A percentile compares a stretch with the other conserved stretches of the same genome.
Evolutionary conservation across 768 basidiomycete genomes (phyloP).

Genomic region (Dentipellis sp.): DNA sequence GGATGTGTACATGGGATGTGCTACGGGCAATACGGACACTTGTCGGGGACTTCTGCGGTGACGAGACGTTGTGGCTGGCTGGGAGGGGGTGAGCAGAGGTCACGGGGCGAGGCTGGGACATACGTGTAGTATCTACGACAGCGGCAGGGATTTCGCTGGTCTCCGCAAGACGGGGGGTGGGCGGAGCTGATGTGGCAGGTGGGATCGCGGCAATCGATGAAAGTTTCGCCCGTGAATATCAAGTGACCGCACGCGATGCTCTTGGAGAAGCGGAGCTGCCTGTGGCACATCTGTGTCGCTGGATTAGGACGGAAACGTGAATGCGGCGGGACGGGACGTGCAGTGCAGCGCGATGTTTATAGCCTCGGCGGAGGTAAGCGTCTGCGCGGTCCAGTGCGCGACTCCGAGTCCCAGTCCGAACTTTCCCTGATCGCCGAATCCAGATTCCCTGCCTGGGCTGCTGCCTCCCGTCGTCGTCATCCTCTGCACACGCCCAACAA

Average conservation of each 20-base stretch:
- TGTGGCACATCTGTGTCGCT: constrained; percentile 48
- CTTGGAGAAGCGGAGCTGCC: constrained; percentile 43
- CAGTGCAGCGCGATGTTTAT: neutral
- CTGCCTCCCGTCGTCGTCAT: neutral
- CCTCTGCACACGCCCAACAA: neutral
- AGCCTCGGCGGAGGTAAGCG: constrained; percentile 14
- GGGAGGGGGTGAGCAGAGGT: constrained; percentile 2
- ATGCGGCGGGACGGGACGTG: neutral
- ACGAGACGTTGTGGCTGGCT: constrained; percentile 48
- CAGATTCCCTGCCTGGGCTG: too few species aligned
- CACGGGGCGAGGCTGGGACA: constrained; percentile 11
- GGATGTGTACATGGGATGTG: neutral
- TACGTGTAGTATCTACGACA: constrained; percentile 54
- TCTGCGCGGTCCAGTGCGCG: neutral
- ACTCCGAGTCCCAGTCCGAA: too few species aligned
- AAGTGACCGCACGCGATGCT: constrained; percentile 48
- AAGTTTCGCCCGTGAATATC: constrained; percentile 31
- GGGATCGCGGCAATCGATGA: constrained; percentile 42
- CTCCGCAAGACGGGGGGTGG: constrained; percentile 40
- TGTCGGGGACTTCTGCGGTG: constrained; percentile 29
- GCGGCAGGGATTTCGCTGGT: constrained; percentile 14
- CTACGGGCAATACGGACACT: neutral
- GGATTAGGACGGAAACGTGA: constrained; percentile 2
- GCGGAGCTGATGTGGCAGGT: constrained; percentile 37
- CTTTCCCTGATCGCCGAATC: too few species aligned